Evolutionary conservation across 2,329 filamentous ascomycete genomes (phyloP), one percentile per base, ranked within the genome.

Genomic region (Tympanopsis confertula): DNA sequence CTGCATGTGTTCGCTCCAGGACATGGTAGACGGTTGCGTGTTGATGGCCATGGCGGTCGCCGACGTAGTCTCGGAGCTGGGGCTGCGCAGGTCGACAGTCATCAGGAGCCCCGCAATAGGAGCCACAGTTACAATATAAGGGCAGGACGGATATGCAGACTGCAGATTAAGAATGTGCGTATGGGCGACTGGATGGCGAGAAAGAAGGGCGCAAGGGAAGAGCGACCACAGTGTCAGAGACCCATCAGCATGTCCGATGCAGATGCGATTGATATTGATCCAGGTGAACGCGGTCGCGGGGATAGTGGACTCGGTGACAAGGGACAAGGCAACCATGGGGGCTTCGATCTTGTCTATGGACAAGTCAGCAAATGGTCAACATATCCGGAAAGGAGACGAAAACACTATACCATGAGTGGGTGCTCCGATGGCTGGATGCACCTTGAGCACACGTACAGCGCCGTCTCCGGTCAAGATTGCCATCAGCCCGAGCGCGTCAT

Each of bases 181-280:
- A 41, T 66, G 63, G 46, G 77, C 72, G n/a, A 69, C 57, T 4
- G 66, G 60, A 36, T 71, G 63, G 2, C 72, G 65, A 30, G 65
- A 65, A 19, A 77, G 56, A 37, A 74, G 53, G 19, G 58, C 53
- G 33, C 50, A 54, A 1, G 72, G 72, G 28, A 59, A 57, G 30
- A 77, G 47, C 10, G 71, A 76, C 72, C 72, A 78, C 10, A 76
- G 55, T 15, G 62, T 61, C 24, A 77, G 56, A 15, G 67, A 71
- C 20, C 73, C 73, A 42, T 78, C 73, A 0, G 62, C 64, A 47
- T 75, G 71, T 36, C 70, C 73, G 20, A 72, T 55, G 0, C 61
- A 68, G 28, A 78, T 53, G 17, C 71, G 66, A 47, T 76, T 76
- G 44, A 63, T 61, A 41, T 65, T 68, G 22, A 66, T 53, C 73